Evolutionary conservation across 352 stramenopile species (phyloP).

Genomic region (Phytophthora sansomeana): DNA sequence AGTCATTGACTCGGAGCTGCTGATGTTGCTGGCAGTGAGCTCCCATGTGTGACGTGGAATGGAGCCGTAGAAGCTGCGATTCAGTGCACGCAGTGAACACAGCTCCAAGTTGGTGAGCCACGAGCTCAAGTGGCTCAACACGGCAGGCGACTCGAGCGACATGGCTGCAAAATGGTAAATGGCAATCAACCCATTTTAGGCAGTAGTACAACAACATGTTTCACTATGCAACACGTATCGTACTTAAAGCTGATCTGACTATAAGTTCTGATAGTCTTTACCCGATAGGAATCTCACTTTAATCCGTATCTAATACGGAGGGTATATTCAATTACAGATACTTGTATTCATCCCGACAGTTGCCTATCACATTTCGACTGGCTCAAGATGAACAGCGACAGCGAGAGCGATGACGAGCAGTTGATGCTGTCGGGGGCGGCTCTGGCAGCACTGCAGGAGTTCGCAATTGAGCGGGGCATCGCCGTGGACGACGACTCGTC

Average conservation of each 20-base stretch:
- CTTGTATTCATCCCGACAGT: not conserved
- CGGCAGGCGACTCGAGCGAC: conserved; percentile 34
- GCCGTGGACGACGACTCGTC: conserved; percentile 43
- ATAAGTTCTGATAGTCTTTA: too few species aligned
- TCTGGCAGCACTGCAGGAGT: conserved; percentile 60
- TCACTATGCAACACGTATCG: not conserved
- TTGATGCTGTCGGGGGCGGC: conserved; percentile 54
- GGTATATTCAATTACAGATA: too few species aligned
- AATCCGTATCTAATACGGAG: too few species aligned
- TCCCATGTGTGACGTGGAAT: conserved; percentile 55
- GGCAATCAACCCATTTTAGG: not conserved
- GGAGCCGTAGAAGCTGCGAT: conserved; percentile 27
- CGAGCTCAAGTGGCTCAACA: conserved; percentile 53
- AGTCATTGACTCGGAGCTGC: conserved; percentile 32
- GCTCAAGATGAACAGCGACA: conserved; percentile 40
- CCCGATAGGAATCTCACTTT: too few species aligned
- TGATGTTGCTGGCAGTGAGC: conserved; percentile 45
- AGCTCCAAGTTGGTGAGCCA: conserved; percentile 60
- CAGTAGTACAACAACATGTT: too few species aligned
- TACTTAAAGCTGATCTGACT: too few species aligned
- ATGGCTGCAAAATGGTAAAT: conserved; percentile 6
- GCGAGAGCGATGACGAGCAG: conserved; percentile 51
- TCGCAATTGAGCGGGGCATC: conserved; percentile 60
- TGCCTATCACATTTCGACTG: conserved; percentile 20
- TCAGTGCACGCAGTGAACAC: conserved; percentile 42